These are phyloP conservation scores for Linderina pennispora DNA, from an alignment of 192 early-diverging fungal species.

Conservation along the genomic window DNA sequence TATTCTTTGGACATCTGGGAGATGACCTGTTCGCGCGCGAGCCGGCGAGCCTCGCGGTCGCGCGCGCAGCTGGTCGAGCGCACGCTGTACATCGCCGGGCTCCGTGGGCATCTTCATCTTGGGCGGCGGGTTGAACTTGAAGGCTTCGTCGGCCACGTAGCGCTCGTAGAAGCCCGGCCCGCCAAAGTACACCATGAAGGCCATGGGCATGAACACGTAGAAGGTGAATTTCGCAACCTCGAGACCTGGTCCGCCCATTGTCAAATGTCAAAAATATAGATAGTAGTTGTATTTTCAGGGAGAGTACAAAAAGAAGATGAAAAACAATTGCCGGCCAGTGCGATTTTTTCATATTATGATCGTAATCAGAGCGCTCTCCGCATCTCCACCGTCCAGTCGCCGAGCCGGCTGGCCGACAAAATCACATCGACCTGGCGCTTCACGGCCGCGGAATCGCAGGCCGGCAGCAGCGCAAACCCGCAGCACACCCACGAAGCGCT, in stretches of 20 bases:
- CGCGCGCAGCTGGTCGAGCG: constrained; percentile 9
- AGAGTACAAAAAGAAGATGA: constrained; percentile 2
- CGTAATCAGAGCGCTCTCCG: no score
- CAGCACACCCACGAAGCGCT: constrained; percentile 4
- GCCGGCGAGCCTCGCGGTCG: constrained; percentile 11
- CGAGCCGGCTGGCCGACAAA: constrained; percentile 5
- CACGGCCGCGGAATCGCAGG: not conserved
- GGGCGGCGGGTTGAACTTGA: constrained; percentile 36
- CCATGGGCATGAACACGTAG: constrained; percentile 46
- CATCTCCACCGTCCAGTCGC: constrained; percentile 15
- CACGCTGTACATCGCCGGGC: constrained; percentile 7
- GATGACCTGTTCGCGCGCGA: constrained; percentile 20
- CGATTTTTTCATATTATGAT: no score
- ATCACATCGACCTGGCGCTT: constrained; percentile 13
- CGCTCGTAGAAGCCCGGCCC: constrained; percentile 44
- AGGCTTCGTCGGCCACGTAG: constrained; percentile 40
- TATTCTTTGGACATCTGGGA: no score
- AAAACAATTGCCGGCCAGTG: not conserved
- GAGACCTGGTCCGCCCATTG: constrained; percentile 43
- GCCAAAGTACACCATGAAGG: constrained; percentile 48
- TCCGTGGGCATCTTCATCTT: constrained; percentile 28
- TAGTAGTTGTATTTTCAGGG: not conserved
- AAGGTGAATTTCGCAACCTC: constrained; percentile 43
- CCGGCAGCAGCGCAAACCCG: constrained; percentile 11
- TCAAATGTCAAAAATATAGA: not conserved